These are phyloP conservation scores for Suillus spraguei DNA, from an alignment of 768 basidiomycete genomes.

Conservation along the genomic window DNA sequence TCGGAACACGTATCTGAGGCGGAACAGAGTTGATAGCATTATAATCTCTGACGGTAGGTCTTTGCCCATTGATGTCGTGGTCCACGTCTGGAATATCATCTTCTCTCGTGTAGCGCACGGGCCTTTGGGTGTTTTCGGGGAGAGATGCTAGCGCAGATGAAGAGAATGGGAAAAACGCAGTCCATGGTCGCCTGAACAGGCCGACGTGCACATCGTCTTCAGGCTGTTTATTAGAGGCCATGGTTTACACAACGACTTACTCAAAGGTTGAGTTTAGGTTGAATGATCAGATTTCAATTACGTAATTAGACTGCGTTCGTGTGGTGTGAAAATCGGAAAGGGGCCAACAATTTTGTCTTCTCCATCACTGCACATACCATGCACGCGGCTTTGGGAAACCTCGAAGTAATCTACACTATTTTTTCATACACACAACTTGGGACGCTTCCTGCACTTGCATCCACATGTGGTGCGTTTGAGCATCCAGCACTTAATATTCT, in stretches of 20 bases:
- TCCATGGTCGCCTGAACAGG: slow-evolving; percentile 61
- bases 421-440: neutral
- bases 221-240: slow-evolving; percentile 22
- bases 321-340: neutral
- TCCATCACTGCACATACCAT: neutral
- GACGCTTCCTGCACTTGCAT: slow-evolving; percentile 25
- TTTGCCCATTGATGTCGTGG: slow-evolving; percentile 49
- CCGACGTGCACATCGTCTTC: slow-evolving; percentile 18
- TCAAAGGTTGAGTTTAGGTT: no score
- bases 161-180: slow-evolving; percentile 72
- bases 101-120: slow-evolving; percentile 61
- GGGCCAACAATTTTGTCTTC: neutral
- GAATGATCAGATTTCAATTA: no score
- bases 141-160: slow-evolving; percentile 56
- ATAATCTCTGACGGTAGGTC: slow-evolving; percentile 71
- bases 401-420: neutral
- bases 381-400: slow-evolving; percentile 4
- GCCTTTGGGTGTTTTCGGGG: slow-evolving; percentile 39
- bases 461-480: slow-evolving; percentile 25
- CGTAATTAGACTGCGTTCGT: no score
- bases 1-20: slow-evolving; percentile 70
- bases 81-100: slow-evolving; percentile 72
- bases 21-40: slow-evolving; percentile 70
- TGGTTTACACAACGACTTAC: neutral
- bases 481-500: slow-evolving; percentile 28